These are phyloP conservation scores for Saraca asoca DNA, from an alignment of 331 rosid species.

Conservation along the genomic window DNA sequence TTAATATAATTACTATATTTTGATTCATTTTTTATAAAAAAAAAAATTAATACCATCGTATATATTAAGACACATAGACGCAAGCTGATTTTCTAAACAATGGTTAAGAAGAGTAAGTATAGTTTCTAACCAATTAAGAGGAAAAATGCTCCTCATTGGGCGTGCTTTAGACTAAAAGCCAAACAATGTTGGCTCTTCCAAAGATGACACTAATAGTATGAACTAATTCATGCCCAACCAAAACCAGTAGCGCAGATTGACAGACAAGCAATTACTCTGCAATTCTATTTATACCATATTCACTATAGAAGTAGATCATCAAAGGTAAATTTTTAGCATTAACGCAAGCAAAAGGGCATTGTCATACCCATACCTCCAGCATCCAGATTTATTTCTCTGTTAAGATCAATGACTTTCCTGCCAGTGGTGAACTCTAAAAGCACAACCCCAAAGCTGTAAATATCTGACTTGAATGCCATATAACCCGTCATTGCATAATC, in stretches of 20 bases:
- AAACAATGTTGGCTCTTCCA: not conserved
- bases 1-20: too few relatives aligned
- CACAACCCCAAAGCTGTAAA: too few relatives aligned
- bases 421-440: too few relatives aligned
- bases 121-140: too few relatives aligned
- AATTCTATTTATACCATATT: slow-evolving; percentile 5
- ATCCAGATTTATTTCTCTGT: slow-evolving; percentile 34
- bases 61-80: too few relatives aligned
- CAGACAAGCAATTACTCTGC: not conserved
- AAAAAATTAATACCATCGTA: too few relatives aligned
- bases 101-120: too few relatives aligned
- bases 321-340: slow-evolving; percentile 9
- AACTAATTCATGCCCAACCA: slow-evolving; percentile 8
- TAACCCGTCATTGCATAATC: slow-evolving; percentile 55
- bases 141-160: too few relatives aligned
- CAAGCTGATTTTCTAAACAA: too few relatives aligned
- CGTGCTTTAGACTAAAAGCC: too few relatives aligned
- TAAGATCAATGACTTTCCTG: slow-evolving; percentile 52
- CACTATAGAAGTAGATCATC: slow-evolving; percentile 14
- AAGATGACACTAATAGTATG: not conserved
- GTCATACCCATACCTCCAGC: slow-evolving; percentile 43
- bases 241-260: slow-evolving; percentile 1
- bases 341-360: not conserved
- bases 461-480: slow-evolving; percentile 64
- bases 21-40: too few relatives aligned